Evolutionary conservation across 78 protist genomes (phyloP), one percentile per base, ranked within the genome.

Genomic region (Creolimax fragrantissima): DNA sequence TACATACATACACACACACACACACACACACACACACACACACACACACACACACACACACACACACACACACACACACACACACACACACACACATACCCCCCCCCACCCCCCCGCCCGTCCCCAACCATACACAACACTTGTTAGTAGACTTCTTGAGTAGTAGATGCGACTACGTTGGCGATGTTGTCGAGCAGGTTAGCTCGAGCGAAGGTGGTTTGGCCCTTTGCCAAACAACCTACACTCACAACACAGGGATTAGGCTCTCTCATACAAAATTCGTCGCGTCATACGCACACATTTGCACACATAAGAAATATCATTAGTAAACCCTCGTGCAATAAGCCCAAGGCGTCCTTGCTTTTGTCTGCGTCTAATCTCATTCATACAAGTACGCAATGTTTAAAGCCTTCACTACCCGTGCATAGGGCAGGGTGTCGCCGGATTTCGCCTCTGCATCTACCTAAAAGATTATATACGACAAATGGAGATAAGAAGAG

Each of bases 31-130:
- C 11, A 83, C 86, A 83, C 86, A 83, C 86, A 5, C 86, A 83
- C 86, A 83, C 86, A 83, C 86, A 83, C 86, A 83, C 86, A 83
- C 5, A 83, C 5, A 83, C 5, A 83, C 5, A 83, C 5, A 83
- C 5, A 83, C 5, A 83, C 5, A 83, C 5, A 83, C 5, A 83
- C 5, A 83, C 86, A 83, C 5, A 83, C 86, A 83, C 86, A 83
- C 86, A 83, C 86, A 83, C 86, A 83, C 86, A 83, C 86, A 83
- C 86, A 83, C 86, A 83, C 86, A 83, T 41, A 83, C 86, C 35
- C 86, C 35, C 86, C 35, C 86, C 35, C 86, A 83, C 86, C 35
- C 86, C 35, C 86, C 35, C 86, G 37, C 86, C 35, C 86, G 37
- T 41, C 35, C 86, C 35, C 5, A 83, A 6, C 35, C 7, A 83